Base-by-base conservation (phyloP, 129 eudicot genomes). In the Erigeron canadensis region DNA sequence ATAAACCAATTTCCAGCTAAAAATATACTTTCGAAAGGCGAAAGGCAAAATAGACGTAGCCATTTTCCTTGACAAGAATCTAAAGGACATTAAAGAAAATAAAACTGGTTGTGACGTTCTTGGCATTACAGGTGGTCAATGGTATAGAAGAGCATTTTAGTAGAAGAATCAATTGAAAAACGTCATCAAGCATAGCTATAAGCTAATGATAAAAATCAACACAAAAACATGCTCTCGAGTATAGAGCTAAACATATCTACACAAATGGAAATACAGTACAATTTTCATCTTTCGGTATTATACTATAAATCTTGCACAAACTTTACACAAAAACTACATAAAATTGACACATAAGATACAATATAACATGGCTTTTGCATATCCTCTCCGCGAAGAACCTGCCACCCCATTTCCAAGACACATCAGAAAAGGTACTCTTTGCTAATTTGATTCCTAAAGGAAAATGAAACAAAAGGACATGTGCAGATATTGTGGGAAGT, bases 241-340 rank as follows among this genome's bases (percentile, higher is more conserved):
- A 5, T 34, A 56, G 60, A 44, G 72, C 72, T 22, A 53, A 46
- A 47, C 69, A 77, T 54, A 69, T 77, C 65, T 70, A 77, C 76
- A 70, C 76, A 77, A 5, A 6, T 53, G 16, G 18, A 63, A 51
- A 70, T 77, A 77, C 57, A 77, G 70, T 77, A 77, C 72, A 70
- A 77, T 22, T 62, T 77, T 77, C 42, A 50, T 62, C 76, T 77
- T 48, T 43, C 34, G 1, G 55, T 70, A 65, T 70, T 51, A 62
- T 75, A 37, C 79, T 63, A 74, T 74, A 74, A 74, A 74, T 58
- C 55, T 58, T 59, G 75, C 80, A 76, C 80, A 62, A 77, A 70
- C 81, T 77, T 77, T 77, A 77, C 77, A 77, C 65, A 77, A 64
- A 63, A 63, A 67, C 73, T 44, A 75, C 57, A 67, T 75, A 67